Evolutionary conservation across 2,329 filamentous ascomycete species (phyloP), one percentile per base, ranked within the genome.

Genomic region (Pseudogymnoascus sp.): DNA sequence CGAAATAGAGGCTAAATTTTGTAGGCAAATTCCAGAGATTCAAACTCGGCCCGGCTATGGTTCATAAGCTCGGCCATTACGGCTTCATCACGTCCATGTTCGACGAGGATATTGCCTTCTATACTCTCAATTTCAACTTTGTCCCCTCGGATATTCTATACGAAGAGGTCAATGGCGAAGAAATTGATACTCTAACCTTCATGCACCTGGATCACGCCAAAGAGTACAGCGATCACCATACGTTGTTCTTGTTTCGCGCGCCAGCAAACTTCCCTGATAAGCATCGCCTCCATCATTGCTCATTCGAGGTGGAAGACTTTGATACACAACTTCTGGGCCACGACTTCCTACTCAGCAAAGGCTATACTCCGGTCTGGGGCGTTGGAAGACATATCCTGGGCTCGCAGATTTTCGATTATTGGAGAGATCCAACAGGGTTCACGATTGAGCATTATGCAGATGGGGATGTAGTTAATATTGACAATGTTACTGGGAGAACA

Each of bases 261-360:
- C n/a, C n/a, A n/a, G n/a, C n/a, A n/a, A n/a, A n/a, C n/a, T n/a
- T n/a, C n/a, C n/a, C n/a, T n/a, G n/a, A n/a, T n/a, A n/a, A n/a
- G n/a, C n/a, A n/a, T n/a, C n/a, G n/a, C n/a, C 26, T 28, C 26
- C 26, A 28, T 28, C 26, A 90, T 74, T 82, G 81, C 21, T 83
- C 80, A 1, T 90, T 86, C 67, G 87, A 90, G 74, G 86, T 87
- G 2, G 82, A 87, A 68, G 86, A 90, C 72, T 88, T 87, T 68
- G 87, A 90, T 70, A 83, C 83, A 1, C 87, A 90, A 76, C 78
- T 83, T 13, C 76, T 90, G 1, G 87, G 87, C 1, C 87, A 90
- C 74, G 81, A 89, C 69, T 89, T 85, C 78, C 70, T 83, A 33
- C 75, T n/a, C 71, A 0, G 66, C 72, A 9, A 78, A 80, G 64